Base-by-base conservation (phyloP, 2,329 filamentous ascomycete genomes). In the Westerdykella aurantiaca region DNA sequence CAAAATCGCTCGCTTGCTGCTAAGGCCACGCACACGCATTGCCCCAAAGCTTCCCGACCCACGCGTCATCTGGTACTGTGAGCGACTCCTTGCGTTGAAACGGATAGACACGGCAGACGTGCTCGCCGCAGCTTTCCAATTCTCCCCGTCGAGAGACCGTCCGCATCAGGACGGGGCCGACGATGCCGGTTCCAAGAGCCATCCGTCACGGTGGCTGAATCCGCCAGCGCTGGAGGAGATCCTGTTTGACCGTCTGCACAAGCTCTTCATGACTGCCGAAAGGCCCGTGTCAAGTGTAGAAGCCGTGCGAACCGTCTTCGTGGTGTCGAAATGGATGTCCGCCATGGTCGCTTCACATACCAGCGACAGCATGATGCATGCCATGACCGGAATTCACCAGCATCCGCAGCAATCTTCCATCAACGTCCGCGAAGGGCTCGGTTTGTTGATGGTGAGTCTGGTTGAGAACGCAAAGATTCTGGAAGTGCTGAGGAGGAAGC, bases 341-440 rank as follows among this genome's bases (percentile, higher is more conserved):
- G 56, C 63, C 6, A 60, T 68, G 60, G 61, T 66, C n/a, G 61
- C 62, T 7, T 63, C 64, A 39, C 64, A 67, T 38, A 66, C 64
- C 9, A 67, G 56, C 48, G 63, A 68, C 34, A 63, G 63, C 10
- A 64, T 69, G 57, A 60, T 68, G 22, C 61, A 69, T 33, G 66
- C 64, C 31, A 66, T 69, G 55, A 47, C 13, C 62, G 71, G 64
- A 9, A 63, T 64, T 18, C 58, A 63, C 72, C 76, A 33, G 66
- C 74, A 41, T 72, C 77, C 31, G 69, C 76, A 41, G 65, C 74
- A 31, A 61, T 73, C 82, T 25, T 81, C 84, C 40, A 77, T 82
- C 69, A 79, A 76, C 37, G 72, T 82, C 1, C 75, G 80, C 16
- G 78, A 81, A 37, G 82, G 80, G 0, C 77, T 87, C 47, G 78